Evolutionary conservation across 2,329 filamentous ascomycete genomes (phyloP), one percentile per base, ranked within the genome.

Genomic region (Neonectria neomacrospora): DNA sequence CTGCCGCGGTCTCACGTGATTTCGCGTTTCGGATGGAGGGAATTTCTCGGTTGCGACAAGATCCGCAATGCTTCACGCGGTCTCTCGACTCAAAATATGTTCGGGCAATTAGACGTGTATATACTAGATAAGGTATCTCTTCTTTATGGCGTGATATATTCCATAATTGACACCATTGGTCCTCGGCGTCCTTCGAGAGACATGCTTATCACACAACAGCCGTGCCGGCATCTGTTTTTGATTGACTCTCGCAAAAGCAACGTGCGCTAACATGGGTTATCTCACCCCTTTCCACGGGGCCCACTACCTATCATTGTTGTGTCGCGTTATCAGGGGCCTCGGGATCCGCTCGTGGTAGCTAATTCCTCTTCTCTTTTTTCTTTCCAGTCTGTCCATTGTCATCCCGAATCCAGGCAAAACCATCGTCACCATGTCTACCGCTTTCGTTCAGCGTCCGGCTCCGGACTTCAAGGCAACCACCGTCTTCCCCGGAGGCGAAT

Each of bases 391-490:
- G 14, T 23, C 42, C 45, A 30, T 28, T 8, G 18, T 30, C 45
- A 48, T 28, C 23, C 14, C 16, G 6, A n/a, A 2, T 44, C 14
- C 23, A 28, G n/a, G 3, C 22, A 47, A n/a, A 10, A 42, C 10
- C 18, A 30, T 22, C 34, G 47, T 64, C 69, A 76, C 51, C 30
- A 82, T 82, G 80, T 81, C 80, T 67, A 69, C 78, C 55, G 80
- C 80, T 45, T 82, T 82, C 66, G 81, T 85, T 61, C 82, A 84
- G 73, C 77, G 79, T 52, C 82, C 80, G 61, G 83, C 83, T 37
- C 83, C 83, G 39, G 78, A 65, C 67, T 85, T 85, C 77, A 83
- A 75, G 64, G 81, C 81, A 67, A 82, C 79, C 63, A 82, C 82
- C 69, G 78, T 85, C 73, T 81, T 85, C 68, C 77, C 83, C 47